Evolutionary conservation across 495 filamentous ascomycete species (phyloP).

Genomic region (Penicillium bialowiezense): DNA sequence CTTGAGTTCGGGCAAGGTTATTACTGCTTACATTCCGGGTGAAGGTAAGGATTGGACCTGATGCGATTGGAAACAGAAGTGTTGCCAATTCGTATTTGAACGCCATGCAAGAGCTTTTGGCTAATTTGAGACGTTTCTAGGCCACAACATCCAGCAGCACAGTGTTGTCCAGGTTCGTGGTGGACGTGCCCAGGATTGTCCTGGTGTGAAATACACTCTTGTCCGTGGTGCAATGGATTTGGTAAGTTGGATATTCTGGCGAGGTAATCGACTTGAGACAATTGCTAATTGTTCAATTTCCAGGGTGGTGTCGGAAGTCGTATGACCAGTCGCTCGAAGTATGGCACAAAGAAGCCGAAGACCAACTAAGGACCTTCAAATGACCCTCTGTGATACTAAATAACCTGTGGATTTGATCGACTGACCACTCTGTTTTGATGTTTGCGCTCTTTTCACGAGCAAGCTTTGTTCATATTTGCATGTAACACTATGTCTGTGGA

Average conservation of each 20-base stretch:
- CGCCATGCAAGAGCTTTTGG: not conserved
- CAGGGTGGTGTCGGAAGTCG: slow-evolving; percentile 90
- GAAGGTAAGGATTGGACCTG: slow-evolving; percentile 57
- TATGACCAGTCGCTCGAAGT: slow-evolving; percentile 85
- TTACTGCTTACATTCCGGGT: slow-evolving; percentile 91
- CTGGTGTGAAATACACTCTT: slow-evolving; percentile 93
- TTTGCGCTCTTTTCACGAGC: slow-evolving; percentile 2
- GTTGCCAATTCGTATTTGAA: not conserved
- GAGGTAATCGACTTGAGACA: not conserved
- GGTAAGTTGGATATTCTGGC: slow-evolving; percentile 53
- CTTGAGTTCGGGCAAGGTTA: slow-evolving; percentile 78
- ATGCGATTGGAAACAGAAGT: slow-evolving; percentile 2
- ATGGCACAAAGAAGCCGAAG: slow-evolving; percentile 98
- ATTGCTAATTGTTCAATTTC: slow-evolving; percentile 4
- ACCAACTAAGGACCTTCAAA: slow-evolving; percentile 30
- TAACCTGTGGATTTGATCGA: not conserved
- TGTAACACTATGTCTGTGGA: slow-evolving; percentile 8
- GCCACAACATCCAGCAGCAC: slow-evolving; percentile 99
- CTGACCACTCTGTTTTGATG: not conserved
- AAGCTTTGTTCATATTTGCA: slow-evolving; percentile 8
- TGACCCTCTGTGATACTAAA: slow-evolving; percentile 1
- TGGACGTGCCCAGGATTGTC: slow-evolving; percentile 92
- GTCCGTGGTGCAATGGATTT: slow-evolving; percentile 92
- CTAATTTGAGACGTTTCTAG: slow-evolving; percentile 33
- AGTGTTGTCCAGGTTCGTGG: slow-evolving; percentile 92